These are phyloP conservation scores for Isatis lusitanica DNA, from an alignment of 441 rosid species.

Conservation along the genomic window DNA sequence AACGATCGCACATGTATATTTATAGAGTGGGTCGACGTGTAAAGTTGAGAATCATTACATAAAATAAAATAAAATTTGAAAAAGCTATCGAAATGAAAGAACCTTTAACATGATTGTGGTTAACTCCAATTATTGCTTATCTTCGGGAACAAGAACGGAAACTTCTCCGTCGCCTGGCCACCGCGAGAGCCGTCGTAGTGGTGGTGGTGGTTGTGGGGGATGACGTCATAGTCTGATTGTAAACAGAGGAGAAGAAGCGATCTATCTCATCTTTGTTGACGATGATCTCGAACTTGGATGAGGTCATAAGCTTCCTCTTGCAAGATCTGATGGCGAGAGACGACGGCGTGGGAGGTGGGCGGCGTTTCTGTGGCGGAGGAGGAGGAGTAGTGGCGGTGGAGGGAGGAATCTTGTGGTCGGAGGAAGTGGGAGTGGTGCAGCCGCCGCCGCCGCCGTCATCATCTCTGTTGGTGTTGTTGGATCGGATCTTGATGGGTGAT, in stretches of 20 bases:
- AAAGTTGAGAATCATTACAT: slow-evolving; percentile 36
- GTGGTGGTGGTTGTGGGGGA: slow-evolving; percentile 7
- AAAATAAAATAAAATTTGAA: slow-evolving; percentile 9
- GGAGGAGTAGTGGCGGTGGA: slow-evolving; percentile 39
- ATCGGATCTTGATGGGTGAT: slow-evolving; percentile 35
- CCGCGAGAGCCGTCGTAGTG: slow-evolving; percentile 14
- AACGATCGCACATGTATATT: slow-evolving; percentile 32
- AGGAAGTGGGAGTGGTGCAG: slow-evolving; percentile 40
- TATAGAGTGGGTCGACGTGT: slow-evolving; percentile 37
- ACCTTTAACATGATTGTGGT: slow-evolving; percentile 29
- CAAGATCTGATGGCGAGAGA: slow-evolving; percentile 34
- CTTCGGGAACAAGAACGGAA: slow-evolving; percentile 34
- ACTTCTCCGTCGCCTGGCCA: slow-evolving; percentile 32
- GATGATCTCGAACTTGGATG: slow-evolving; percentile 29
- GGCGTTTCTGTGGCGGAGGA: slow-evolving; percentile 37
- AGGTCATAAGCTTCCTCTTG: slow-evolving; percentile 37
- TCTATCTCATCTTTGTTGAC: slow-evolving; percentile 38
- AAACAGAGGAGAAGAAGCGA: slow-evolving; percentile 32
- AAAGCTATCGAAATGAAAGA: slow-evolving; percentile 34
- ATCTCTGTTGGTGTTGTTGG: slow-evolving; percentile 28
- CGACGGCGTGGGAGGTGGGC: slow-evolving; percentile 23
- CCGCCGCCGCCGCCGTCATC: slow-evolving; percentile 25
- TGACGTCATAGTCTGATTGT: slow-evolving; percentile 20
- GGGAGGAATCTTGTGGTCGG: slow-evolving; percentile 39
- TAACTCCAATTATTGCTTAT: slow-evolving; percentile 20